phyloP scores from a whole-genome alignment of 1,284 basidiomycete species.

The Peniophora sp. region DNA sequence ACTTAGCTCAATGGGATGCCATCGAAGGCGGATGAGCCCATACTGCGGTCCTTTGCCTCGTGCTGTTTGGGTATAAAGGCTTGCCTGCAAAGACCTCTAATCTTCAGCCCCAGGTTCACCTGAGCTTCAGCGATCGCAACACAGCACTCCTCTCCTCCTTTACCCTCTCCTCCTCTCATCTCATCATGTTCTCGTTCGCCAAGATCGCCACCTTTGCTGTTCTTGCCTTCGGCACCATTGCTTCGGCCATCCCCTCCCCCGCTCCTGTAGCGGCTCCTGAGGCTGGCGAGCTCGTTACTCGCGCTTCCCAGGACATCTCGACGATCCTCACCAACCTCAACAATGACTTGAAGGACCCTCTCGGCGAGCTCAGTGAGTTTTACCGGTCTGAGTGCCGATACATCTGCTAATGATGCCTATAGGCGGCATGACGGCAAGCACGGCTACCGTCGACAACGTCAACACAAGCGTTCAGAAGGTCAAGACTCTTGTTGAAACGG shows the following conservation, averaged over 20 bases:
- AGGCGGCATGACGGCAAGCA: not conserved
- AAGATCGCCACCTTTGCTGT: not conserved
- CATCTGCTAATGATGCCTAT: not conserved
- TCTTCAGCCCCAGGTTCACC: too few relatives aligned
- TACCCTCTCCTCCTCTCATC: too few relatives aligned
- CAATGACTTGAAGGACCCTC: not conserved
- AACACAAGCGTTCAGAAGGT: too few relatives aligned
- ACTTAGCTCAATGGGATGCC: too few relatives aligned
- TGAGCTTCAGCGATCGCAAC: too few relatives aligned
- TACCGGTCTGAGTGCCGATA: not conserved
- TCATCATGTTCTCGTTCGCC: constrained; percentile 1
- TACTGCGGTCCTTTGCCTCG: too few relatives aligned
- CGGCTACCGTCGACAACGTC: too few relatives aligned
- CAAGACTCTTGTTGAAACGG: too few relatives aligned
- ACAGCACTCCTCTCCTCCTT: too few relatives aligned
- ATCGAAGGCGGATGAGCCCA: too few relatives aligned
- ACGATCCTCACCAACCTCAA: not conserved
- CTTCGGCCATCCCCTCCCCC: not conserved
- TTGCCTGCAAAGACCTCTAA: too few relatives aligned
- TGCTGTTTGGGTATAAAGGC: too few relatives aligned
- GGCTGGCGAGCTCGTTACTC: not conserved
- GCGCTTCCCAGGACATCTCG: not conserved
- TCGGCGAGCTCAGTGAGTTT: not conserved
- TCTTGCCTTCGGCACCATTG: not conserved
- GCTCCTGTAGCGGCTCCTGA: not conserved